phyloP scores from a whole-genome alignment of 73 alveolate genomes.

The Paramecium caudatum region DNA sequence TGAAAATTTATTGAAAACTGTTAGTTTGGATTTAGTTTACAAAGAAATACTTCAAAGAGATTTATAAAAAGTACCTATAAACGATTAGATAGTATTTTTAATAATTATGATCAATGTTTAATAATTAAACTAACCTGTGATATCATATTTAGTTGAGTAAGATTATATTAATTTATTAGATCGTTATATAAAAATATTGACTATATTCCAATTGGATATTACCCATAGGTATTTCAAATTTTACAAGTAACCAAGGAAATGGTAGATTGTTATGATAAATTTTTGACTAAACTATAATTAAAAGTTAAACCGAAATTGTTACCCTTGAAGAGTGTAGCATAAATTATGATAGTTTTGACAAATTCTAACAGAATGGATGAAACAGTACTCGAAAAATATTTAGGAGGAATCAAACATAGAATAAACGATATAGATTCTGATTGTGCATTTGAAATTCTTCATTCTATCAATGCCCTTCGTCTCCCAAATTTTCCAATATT shows the following conservation, averaged over 20 bases:
- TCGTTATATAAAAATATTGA: not conserved
- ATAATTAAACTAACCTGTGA: not conserved
- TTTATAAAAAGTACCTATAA: not conserved
- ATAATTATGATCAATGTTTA: not conserved
- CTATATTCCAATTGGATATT: not conserved
- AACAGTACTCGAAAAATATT: not conserved
- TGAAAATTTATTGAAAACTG: not conserved
- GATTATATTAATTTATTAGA: not conserved
- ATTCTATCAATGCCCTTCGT: not conserved
- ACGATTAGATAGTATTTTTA: not conserved
- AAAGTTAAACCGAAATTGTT: slow-evolving; percentile 14
- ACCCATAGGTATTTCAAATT: not conserved
- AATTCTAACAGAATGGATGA: not conserved
- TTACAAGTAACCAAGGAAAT: not conserved
- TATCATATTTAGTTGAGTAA: not conserved
- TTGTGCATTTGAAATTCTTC: not conserved
- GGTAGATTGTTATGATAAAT: not conserved
- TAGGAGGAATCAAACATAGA: not conserved
- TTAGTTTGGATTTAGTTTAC: not conserved
- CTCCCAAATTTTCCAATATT: not conserved
- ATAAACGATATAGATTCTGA: not conserved
- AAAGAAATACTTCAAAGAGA: not conserved
- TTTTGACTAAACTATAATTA: not conserved
- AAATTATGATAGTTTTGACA: not conserved
- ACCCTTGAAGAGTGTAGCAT: not conserved